These are phyloP conservation scores for Phytophthora kernoviae DNA, from an alignment of 352 stramenopile species.

Conservation along the genomic window DNA sequence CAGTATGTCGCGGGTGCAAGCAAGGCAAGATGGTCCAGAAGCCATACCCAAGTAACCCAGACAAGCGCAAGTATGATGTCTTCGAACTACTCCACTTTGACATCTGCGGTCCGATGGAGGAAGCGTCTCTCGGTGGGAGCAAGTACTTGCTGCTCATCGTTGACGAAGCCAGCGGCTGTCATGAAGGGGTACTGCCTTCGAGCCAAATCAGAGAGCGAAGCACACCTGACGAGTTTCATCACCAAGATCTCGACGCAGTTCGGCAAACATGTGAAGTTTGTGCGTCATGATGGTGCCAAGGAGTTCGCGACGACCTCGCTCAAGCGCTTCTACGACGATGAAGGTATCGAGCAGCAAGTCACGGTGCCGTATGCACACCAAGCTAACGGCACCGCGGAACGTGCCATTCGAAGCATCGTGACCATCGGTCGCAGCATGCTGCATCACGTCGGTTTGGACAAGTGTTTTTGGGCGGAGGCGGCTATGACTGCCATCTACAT, in stretches of 20 bases:
- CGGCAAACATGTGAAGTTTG: conserved; percentile 16
- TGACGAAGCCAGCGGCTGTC: conserved; percentile 24
- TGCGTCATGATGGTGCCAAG: conserved; percentile 17
- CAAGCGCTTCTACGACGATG: conserved; percentile 6
- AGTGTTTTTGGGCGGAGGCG: conserved; percentile 14
- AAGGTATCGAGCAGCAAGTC: conserved; percentile 14
- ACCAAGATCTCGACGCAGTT: conserved; percentile 12
- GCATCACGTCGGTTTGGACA: conserved; percentile 14
- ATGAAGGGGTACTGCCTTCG: conserved; percentile 27
- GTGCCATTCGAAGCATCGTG: conserved; percentile 14
- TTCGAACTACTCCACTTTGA: conserved; percentile 27
- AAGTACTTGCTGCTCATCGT: conserved; percentile 22
- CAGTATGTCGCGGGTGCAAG: conserved; percentile 12
- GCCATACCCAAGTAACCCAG: conserved; percentile 9
- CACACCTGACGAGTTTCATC: conserved; percentile 11
- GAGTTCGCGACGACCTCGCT: conserved; percentile 22
- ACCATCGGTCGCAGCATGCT: conserved; percentile 20
- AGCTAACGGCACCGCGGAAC: conserved; percentile 21
- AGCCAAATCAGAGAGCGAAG: conserved; percentile 20
- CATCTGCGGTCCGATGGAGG: conserved; percentile 19
- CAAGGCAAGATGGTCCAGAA: conserved; percentile 34
- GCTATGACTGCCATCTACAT: conserved; percentile 15
- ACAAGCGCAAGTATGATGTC: conserved; percentile 8
- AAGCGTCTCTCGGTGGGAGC: conserved; percentile 15
- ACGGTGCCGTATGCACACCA: conserved; percentile 18